Percentiles rank a stretch among this genome's conserved stretches.
Conservation (phyloP, 805 yeast species). For the Candida verbasci region DNA sequence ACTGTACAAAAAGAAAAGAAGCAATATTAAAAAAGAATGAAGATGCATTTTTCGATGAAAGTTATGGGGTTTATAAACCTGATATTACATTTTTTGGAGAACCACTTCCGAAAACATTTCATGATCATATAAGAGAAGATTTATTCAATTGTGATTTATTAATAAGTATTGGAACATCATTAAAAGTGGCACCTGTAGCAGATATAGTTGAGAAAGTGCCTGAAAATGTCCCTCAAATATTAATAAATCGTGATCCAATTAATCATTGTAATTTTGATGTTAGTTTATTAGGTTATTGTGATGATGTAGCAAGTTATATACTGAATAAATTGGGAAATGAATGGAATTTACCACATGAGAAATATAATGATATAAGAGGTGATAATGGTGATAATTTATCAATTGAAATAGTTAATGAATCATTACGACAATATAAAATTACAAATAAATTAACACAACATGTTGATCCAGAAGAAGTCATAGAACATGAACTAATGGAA, state of each 20-base stretch:
- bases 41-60: slow-evolving; percentile 19
- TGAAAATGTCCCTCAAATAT: slow-evolving; percentile 29
- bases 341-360: slow-evolving; percentile 32
- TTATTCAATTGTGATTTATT: slow-evolving; percentile 70
- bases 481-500: neutral
- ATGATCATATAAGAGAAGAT: slow-evolving; percentile 42
- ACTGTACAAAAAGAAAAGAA: slow-evolving; percentile 20
- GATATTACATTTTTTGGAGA: slow-evolving; percentile 85
- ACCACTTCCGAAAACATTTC: slow-evolving; percentile 47
- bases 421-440: slow-evolving; percentile 7
- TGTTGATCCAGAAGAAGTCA: neutral
- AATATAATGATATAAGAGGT: slow-evolving; percentile 17
- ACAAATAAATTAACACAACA: slow-evolving; percentile 2
- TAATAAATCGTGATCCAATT: slow-evolving; percentile 37
- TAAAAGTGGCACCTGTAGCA: slow-evolving; percentile 57
- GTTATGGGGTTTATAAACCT: slow-evolving; percentile 67
- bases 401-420: slow-evolving; percentile 9
- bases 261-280: slow-evolving; percentile 34
- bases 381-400: slow-evolving; percentile 11
- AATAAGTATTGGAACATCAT: slow-evolving; percentile 78
- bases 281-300: slow-evolving; percentile 36
- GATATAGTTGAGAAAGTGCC: slow-evolving; percentile 34
- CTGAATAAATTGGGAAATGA: slow-evolving; percentile 23
- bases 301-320: slow-evolving; percentile 34
- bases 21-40: slow-evolving; percentile 21